Conservation (phyloP, 139 green algal genomes). For the Chara braunii region DNA sequence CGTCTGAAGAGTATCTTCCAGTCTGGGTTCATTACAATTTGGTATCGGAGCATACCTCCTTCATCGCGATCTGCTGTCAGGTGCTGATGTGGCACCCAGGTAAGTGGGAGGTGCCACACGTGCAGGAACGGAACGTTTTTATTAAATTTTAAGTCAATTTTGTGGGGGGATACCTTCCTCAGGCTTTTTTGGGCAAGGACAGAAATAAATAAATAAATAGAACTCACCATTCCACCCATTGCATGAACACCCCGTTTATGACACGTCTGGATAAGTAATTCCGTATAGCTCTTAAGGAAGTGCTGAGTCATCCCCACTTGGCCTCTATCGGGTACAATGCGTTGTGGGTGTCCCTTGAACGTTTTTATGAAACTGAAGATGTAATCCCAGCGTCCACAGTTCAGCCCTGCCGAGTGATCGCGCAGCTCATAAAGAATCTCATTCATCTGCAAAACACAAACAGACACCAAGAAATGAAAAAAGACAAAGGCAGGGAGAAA, state of each 20-base stretch:
- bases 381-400: conserved; percentile 88
- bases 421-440: conserved; percentile 85
- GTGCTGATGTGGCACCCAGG: too few species aligned
- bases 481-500: neutral
- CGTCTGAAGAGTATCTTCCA: too few species aligned
- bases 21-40: too few species aligned
- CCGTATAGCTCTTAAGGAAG: conserved; percentile 75
- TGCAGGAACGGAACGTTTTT: too few species aligned
- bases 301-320: conserved; percentile 68
- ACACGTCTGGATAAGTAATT: conserved; percentile 82
- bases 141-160: too few species aligned
- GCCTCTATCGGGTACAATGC: conserved; percentile 67
- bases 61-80: too few species aligned
- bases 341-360: conserved; percentile 59
- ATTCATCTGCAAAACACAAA: conserved; percentile 64
- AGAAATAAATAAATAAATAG: neutral
- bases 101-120: too few species aligned
- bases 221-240: conserved; percentile 77
- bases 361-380: conserved; percentile 89
- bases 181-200: neutral
- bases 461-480: neutral
- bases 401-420: conserved; percentile 71
- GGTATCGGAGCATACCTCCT: too few species aligned
- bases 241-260: conserved; percentile 75
- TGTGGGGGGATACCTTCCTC: too few species aligned